phyloP scores from a whole-genome alignment of 441 rosid species.

The Geranium incanum region DNA sequence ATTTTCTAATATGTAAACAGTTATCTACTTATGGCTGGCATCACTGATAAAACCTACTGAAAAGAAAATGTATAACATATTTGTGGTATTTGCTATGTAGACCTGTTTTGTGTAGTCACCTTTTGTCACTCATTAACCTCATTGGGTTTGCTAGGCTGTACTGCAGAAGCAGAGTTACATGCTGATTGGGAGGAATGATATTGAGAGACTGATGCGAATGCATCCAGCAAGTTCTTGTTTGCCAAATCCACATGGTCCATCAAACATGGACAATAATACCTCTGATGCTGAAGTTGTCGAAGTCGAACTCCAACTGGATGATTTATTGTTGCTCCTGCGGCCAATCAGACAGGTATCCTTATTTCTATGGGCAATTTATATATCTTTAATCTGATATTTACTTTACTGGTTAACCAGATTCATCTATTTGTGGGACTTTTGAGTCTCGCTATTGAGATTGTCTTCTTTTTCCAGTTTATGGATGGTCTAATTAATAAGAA shows the following conservation, averaged over 20 bases:
- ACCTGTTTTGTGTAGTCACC: slow-evolving; percentile 5
- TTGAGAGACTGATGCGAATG: slow-evolving; percentile 89
- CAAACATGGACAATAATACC: slow-evolving; percentile 27
- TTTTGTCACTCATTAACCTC: slow-evolving; percentile 20
- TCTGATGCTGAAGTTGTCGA: slow-evolving; percentile 45
- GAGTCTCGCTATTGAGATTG: neutral
- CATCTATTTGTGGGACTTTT: neutral
- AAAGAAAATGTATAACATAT: neutral
- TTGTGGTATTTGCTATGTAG: neutral
- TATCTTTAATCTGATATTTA: neutral
- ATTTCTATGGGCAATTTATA: neutral
- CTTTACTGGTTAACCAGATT: neutral
- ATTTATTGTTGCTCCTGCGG: slow-evolving; percentile 58
- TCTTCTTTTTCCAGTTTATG: neutral
- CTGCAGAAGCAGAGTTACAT: slow-evolving; percentile 96
- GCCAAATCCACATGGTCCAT: slow-evolving; percentile 46
- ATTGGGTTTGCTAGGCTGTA: slow-evolving; percentile 63
- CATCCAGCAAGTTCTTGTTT: slow-evolving; percentile 77
- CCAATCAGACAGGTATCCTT: slow-evolving; percentile 75
- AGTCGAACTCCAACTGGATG: slow-evolving; percentile 61
- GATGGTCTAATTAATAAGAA: neutral
- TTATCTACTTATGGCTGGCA: neutral
- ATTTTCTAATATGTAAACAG: neutral
- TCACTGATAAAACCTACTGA: neutral
- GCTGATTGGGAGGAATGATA: slow-evolving; percentile 95